Evolutionary conservation across 176 grass and related monocot species (phyloP), one percentile per base, ranked within the genome.

Genomic region (Rhynchospora tenuis): DNA sequence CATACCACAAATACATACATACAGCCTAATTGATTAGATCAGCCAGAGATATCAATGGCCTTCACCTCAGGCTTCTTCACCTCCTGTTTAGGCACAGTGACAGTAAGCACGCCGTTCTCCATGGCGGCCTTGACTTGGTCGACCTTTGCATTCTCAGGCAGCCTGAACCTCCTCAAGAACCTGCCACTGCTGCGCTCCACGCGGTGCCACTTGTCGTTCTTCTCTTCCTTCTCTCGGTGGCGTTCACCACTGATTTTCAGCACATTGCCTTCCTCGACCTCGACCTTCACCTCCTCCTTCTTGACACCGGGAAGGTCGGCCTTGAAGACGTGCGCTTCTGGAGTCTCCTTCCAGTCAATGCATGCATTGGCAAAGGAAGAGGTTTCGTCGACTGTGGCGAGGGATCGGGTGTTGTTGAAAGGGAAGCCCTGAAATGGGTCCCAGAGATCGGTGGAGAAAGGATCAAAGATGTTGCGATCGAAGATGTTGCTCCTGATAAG

Each of bases 261-360:
- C 56, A 65, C 60, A 0, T 58, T 51, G 60, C 46, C 45, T 59
- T 88, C 88, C 75, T 90, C 88, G 76, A 93, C 68, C 88, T 88
- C 88, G 7, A 93, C 86, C 66, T 89, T 59, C n/a, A 90, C 86
- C 79, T 88, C 83, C n/a, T 90, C 83, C 71, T 82, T 93, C 83
- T 79, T 23, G 7, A 90, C 50, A 7, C 91, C 88, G 10, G 88
- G 91, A 60, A 93, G 84, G 59, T 90, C 88, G 31, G 89, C 87
- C 75, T 22, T 84, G 74, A 90, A 93, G 51, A 93, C 88, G 79
- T 93, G 91, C 57, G 80, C 83, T 47, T 83, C 91, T 26, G 88
- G 83, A 1, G 88, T 93, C 80, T 93, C 91, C 83, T 86, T 93
- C 91, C 91, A 93, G 63, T 93, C 88, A 28, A 79, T 75, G 46